phyloP scores from a whole-genome alignment of 805 yeast species.

The Zygoascus ofunaensis region DNA sequence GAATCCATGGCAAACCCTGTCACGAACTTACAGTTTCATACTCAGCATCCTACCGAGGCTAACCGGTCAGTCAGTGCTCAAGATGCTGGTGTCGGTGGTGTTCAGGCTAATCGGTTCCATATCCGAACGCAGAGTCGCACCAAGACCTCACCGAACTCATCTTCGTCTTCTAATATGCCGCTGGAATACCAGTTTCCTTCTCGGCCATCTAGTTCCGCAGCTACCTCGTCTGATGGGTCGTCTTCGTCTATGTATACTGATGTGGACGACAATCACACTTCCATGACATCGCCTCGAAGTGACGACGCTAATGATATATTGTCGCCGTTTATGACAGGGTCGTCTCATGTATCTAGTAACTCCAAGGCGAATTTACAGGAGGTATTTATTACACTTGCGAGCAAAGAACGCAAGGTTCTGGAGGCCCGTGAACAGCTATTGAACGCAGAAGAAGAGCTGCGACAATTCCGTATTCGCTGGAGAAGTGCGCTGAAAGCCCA shows the following conservation, averaged over 20 bases:
- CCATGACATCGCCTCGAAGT: constrained; percentile 4
- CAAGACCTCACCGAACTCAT: no score
- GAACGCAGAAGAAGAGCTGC: constrained; percentile 23
- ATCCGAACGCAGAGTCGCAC: no score
- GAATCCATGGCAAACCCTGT: neutral
- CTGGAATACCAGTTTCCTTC: neutral
- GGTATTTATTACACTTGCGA: constrained; percentile 25
- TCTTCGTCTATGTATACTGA: neutral
- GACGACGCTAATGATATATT: neutral
- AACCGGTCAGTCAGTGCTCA: no score
- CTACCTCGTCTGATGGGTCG: neutral
- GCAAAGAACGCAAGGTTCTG: constrained; percentile 28
- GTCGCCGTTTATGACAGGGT: constrained; percentile 18
- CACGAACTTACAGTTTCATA: no score
- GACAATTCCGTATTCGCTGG: constrained; percentile 18
- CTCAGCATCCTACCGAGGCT: no score
- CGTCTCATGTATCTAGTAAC: no score
- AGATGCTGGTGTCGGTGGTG: no score
- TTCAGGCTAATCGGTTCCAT: no score
- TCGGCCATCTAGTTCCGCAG: neutral
- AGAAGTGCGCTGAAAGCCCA: constrained; percentile 11
- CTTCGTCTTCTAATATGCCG: no score
- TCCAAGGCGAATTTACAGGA: constrained; percentile 23
- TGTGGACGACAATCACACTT: neutral
- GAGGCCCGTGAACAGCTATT: constrained; percentile 26